Evolutionary conservation across 805 yeast species (phyloP), one percentile per base, ranked within the genome.

Genomic region (Alloascoidea hylecoeti): DNA sequence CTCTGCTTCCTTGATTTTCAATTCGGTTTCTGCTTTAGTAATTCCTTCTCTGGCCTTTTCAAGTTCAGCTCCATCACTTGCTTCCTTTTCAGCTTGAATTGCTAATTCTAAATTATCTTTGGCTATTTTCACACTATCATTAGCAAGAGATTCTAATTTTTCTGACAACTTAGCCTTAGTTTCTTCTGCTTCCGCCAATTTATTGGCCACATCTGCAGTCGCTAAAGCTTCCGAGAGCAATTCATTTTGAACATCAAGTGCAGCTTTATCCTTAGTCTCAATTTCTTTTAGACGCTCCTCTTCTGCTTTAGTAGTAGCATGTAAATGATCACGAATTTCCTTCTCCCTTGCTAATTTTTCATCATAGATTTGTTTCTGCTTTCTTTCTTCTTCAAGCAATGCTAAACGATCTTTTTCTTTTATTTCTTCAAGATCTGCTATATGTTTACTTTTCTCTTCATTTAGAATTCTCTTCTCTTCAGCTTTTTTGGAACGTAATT

Each of bases 391-490:
- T 37, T 18, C 36, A 44, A 46, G 39, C 46, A 50, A 23, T 47
- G 38, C 19, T 36, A 44, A 33, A 38, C 39, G 16, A 36, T 41
- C 19, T 39, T 40, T 19, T 46, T 47, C 28, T 37, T 35, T 23
- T 40, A 42, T 15, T 17, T 37, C 30, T 9, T 9, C 9, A 9
- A 23, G 9, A 17, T 27, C 35, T 15, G 40, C 40, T 36, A 36
- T 37, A 17, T 44, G 46, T 14, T 38, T 43, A 17, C 41, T 44
- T 43, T 44, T 45, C 34, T 51, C 47, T 34, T 44, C 49, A 9
- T 38, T 42, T 12, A 42, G 42, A 28, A 44, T 33, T 12, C 45
- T 41, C 46, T 48, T 49, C 18, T 46, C 52, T 34, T 47, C 51
- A 23, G n/a, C 13, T n/a, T n/a, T 23, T n/a, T n/a, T 9, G 13